phyloP scores from a whole-genome alignment of 306 rosid genomes.

The Adenanthera pavonina region DNA sequence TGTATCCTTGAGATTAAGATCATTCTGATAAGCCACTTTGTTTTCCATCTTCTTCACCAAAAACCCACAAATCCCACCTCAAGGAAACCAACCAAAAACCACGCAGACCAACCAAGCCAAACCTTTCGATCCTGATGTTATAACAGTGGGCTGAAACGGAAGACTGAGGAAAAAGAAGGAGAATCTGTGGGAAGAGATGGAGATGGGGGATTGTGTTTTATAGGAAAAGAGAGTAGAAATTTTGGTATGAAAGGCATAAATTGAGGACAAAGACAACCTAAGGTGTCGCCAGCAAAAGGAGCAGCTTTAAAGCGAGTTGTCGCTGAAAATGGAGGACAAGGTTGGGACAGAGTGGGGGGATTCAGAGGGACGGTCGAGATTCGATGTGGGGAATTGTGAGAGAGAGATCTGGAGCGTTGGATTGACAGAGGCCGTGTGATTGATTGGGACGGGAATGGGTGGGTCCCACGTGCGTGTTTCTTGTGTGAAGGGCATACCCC shows the following conservation, averaged over 20 bases:
- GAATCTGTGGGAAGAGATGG: constrained; percentile 25
- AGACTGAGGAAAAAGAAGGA: not conserved
- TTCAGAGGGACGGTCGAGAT: constrained; percentile 57
- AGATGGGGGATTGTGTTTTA: constrained; percentile 48
- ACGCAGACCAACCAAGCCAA: not conserved
- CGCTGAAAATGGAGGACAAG: constrained; percentile 66
- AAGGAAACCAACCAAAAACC: not conserved
- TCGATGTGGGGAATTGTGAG: constrained; percentile 48
- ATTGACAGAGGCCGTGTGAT: constrained; percentile 55
- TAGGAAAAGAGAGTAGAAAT: constrained; percentile 29
- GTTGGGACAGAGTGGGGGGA: constrained; percentile 62
- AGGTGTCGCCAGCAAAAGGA: constrained; percentile 79
- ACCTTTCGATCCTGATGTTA: not conserved
- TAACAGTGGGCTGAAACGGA: not conserved
- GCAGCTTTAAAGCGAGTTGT: constrained; percentile 76
- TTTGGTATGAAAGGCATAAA: constrained; percentile 48
- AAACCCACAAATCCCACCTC: not conserved
- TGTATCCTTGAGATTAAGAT: constrained; percentile 80
- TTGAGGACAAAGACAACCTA: constrained; percentile 75
- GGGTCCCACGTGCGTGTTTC: constrained; percentile 49
- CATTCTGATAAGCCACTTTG: constrained; percentile 53
- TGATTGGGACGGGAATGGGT: not conserved
- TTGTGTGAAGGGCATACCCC: constrained; percentile 32
- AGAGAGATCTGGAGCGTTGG: constrained; percentile 56
- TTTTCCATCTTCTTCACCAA: constrained; percentile 50